Evolutionary conservation across 2,329 filamentous ascomycete species (phyloP), one percentile per base, ranked within the genome.

Genomic region (Fusarium kyushuense): DNA sequence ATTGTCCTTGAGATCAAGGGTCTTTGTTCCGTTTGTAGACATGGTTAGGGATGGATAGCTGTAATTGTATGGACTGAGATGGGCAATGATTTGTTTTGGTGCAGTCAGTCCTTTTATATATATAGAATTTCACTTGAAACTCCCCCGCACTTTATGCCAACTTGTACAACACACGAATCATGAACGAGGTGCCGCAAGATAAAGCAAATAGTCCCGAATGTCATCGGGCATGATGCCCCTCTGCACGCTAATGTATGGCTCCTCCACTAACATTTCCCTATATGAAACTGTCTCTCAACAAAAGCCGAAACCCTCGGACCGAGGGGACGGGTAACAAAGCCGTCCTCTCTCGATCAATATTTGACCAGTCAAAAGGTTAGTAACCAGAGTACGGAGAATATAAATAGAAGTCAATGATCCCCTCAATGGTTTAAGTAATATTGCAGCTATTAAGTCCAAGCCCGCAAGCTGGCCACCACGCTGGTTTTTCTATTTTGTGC

Each of bases 1-100:
- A 23, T 56, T 43, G 17, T 70, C 64, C 38, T 58, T 35, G 17
- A 73, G 54, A 14, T 62, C 11, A 1, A 73, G 47, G 2, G 48
- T 30, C 27, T 62, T 52, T 19, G 42, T 33, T 25, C 67, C 54
- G 43, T 67, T 70, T 32, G 58, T 51, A 49, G 49, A 41, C 63
- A 70, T 70, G 14, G 3, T 64, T 23, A 14, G 14, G 11, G 14
- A 38, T 19, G 11, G 1, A 6, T 4, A 38, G 49, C 21, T 21
- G 33, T 16, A 27, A 9, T 4, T 19, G 12, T 6, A 9, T 7
- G 19, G 36, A 16, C 6, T 11, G 17, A 11, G 8, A 19, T 13
- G 19, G n/a, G n/a, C n/a, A n/a, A n/a, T n/a, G n/a, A n/a, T n/a
- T n/a, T n/a, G n/a, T n/a, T n/a, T n/a, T n/a, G n/a, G n/a, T n/a